Evolutionary conservation across 2,329 filamentous ascomycete species (phyloP), one percentile per base, ranked within the genome.

Genomic region (Pseudogymnoascus sp.): DNA sequence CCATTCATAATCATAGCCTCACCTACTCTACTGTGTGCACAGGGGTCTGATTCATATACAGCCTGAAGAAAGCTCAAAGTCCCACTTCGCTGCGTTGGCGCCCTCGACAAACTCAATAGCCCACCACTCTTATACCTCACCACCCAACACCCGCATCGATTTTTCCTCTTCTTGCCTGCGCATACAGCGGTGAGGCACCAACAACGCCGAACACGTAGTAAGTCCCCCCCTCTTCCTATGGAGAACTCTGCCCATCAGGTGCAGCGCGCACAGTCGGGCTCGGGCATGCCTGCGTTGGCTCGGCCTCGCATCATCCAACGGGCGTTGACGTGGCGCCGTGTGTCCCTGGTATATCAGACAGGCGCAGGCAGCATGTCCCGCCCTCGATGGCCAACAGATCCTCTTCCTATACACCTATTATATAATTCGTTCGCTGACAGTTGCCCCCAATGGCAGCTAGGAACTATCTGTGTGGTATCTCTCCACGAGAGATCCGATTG

Each of bases 41-140:
- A 9, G 4, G 45, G 45, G 45, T 52, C 45, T 52, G 45, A 31
- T 52, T 31, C 45, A 52, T 11, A 31, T 52, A 52, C 45, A 52
- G 45, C 45, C 45, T 52, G 45, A 52, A 52, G 25, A 31, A 52
- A 52, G 31, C 37, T 59, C 37, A 23, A 23, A 59, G 55, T 38
- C 37, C 55, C 55, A 59, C 55, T 59, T 59, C 31, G 55, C 55
- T 59, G 55, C 55, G 55, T 59, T 59, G 55, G 55, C 55, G 55
- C 55, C 33, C 18, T 52, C 55, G 55, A 59, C 55, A 59, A 59
- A 38, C 33, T 38, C 18, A 28, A 37, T 40, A 59, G 55, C 37
- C 31, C 33, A 59, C 33, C 55, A 59, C 55, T 59, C 55, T 59
- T 59, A 40, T 37, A 59, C 55, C 37, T 59, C 31, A 37, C 18